phyloP scores from a whole-genome alignment of 805 yeast genomes.

The Nakazawaea holstii region DNA sequence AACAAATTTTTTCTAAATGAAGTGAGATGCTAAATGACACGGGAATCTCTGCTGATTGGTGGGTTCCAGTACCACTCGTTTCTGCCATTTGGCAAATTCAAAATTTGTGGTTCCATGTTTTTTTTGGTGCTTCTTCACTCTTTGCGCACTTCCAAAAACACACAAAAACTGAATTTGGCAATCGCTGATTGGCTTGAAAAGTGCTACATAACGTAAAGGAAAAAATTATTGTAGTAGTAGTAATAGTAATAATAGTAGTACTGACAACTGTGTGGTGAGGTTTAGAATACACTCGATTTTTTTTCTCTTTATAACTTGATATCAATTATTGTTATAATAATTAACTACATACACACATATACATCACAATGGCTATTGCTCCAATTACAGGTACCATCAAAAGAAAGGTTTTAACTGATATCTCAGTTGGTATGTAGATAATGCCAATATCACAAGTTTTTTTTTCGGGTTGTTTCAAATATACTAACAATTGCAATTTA shows the following conservation, averaged over 20 bases:
- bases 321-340: not conserved
- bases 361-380: slow-evolving; percentile 61
- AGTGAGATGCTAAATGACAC: not conserved
- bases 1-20: too few relatives aligned
- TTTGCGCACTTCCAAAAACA: too few relatives aligned
- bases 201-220: slow-evolving; percentile 5
- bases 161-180: not conserved
- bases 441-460: too few relatives aligned
- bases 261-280: not conserved
- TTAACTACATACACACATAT: not conserved
- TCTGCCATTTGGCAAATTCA: too few relatives aligned
- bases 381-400: slow-evolving; percentile 82
- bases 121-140: too few relatives aligned
- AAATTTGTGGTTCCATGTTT: too few relatives aligned
- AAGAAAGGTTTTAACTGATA: slow-evolving; percentile 76
- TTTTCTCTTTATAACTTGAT: not conserved
- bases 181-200: not conserved
- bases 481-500: not conserved
- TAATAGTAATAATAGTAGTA: too few relatives aligned
- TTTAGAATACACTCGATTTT: not conserved
- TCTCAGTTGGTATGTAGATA: slow-evolving; percentile 67
- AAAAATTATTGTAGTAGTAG: not conserved
- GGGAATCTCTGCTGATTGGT: not conserved
- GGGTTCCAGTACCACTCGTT: too few relatives aligned
- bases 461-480: too few relatives aligned